Evolutionary conservation across 31 red algal genomes (phyloP).

Genomic region (Bonnemaisonia californica): DNA sequence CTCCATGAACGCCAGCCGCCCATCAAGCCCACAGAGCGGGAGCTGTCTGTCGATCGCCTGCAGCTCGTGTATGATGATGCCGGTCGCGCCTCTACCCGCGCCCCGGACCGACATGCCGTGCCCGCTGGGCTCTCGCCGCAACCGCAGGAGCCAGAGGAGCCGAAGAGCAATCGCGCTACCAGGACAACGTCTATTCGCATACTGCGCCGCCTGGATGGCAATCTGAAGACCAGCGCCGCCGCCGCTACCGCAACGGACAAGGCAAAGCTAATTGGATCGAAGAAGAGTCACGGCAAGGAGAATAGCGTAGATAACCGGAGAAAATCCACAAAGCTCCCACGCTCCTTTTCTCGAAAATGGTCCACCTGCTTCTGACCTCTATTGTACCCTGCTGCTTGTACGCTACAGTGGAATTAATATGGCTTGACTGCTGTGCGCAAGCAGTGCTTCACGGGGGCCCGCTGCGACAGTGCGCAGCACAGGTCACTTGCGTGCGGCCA

Average conservation of each 20-base stretch:
- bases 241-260: not conserved
- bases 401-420: not conserved
- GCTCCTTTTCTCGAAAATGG: not conserved
- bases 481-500: not conserved
- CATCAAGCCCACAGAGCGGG: conserved; percentile 26
- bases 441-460: not conserved
- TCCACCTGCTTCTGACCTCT: not conserved
- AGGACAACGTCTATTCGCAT: not conserved
- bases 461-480: too few species aligned
- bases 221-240: not conserved
- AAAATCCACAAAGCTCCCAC: not conserved
- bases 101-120: not conserved
- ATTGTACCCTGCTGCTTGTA: not conserved
- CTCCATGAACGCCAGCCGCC: not conserved
- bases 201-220: not conserved
- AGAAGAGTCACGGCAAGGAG: not conserved
- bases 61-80: not conserved
- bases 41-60: conserved; percentile 18
- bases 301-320: not conserved
- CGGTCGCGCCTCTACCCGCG: not conserved
- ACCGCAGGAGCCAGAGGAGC: not conserved
- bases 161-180: not conserved
- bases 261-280: not conserved
- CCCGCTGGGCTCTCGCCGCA: not conserved
- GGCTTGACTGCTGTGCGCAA: not conserved